Evolutionary conservation across 148 eudicot species (phyloP), one percentile per base, ranked within the genome.

Genomic region (Simmondsia chinensis): DNA sequence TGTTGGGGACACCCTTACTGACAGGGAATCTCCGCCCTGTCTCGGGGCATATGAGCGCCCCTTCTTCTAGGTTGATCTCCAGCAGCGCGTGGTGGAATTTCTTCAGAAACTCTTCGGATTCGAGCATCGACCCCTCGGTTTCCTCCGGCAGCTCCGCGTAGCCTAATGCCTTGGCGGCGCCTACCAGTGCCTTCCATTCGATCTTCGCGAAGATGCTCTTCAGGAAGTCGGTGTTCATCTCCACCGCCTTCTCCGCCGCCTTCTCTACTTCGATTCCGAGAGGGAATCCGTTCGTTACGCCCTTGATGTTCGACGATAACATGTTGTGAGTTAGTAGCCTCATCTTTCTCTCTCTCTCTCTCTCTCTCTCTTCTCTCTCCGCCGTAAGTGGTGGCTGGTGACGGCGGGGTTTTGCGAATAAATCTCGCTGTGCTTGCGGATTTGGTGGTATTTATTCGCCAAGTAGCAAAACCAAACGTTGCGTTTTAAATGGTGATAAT

Each of bases 291-390:
- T 79, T 75, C 1, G 64, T 43, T 1, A 86, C 99, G 4, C 99
- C 96, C 59, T 86, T 93, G 51, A 93, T 77, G 76, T 86, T 86
- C 0, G 86, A 91, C 0, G 95, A 76, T 1, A 91, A 65, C 99
- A 91, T 91, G 74, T 86, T 91, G 78, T 82, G 99, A 4, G 95
- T 91, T 30, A 86, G 56, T 6, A 87, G 95, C 70, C 88, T 76
- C 95, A 91, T 91, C 64, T 44, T 45, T 27, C 33, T 23, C 33
- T 35, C 18, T 20, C 22, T 28, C 22, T 34, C 34, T 31, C 18
- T 13, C 20, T n/a, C 18, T 42, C 42, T 17, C 22, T 38, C 31
- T 5, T 28, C 9, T 28, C 6, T 9, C 31, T 5, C 6, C 31
- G 31, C 6, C 31, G 5, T 5, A 28, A 28, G 31, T n/a, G n/a